A percentile compares a stretch with the other conserved stretches of the same genome.
Evolutionary conservation across 2,329 filamentous ascomycete genomes (phyloP).

Genomic region (Cordyceps cateniannulata): DNA sequence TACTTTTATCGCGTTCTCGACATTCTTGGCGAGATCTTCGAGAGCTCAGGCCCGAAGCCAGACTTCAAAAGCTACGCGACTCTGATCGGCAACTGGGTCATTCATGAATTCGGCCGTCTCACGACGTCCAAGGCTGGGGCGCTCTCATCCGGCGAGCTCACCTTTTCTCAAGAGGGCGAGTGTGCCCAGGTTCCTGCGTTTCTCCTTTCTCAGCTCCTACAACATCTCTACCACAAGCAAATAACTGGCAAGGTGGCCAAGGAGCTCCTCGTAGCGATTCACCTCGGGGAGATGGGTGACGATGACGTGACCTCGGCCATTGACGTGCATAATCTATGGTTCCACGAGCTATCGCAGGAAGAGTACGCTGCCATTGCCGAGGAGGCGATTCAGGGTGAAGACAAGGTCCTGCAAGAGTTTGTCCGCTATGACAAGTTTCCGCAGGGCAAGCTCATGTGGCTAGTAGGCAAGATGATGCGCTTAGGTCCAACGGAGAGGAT

Average conservation of each 20-base stretch:
- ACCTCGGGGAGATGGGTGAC: constrained; percentile 38
- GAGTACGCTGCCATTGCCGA: constrained; percentile 45
- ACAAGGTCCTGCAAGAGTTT: constrained; percentile 42
- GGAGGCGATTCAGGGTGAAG: constrained; percentile 37
- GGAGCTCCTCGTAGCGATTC: constrained; percentile 48
- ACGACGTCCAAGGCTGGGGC: constrained; percentile 42
- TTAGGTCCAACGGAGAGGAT: constrained; percentile 48
- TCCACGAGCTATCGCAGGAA: constrained; percentile 39
- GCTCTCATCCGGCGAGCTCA: constrained; percentile 35
- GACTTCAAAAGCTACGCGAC: constrained; percentile 34
- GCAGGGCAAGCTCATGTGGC: constrained; percentile 53
- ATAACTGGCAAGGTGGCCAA: constrained; percentile 53
- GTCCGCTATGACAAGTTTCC: constrained; percentile 38
- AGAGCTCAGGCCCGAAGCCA: constrained; percentile 14
- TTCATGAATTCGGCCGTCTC: constrained; percentile 68
- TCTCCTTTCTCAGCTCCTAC: constrained; percentile 45
- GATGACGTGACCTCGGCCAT: constrained; percentile 38
- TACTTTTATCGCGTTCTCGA: constrained; percentile 69
- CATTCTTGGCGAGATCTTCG: constrained; percentile 30
- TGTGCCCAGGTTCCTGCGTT: constrained; percentile 39
- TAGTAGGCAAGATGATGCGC: constrained; percentile 53
- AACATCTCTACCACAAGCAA: constrained; percentile 38
- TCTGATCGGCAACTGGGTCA: constrained; percentile 58
- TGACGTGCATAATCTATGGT: constrained; percentile 45
- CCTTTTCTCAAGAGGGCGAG: constrained; percentile 39